phyloP scores from a whole-genome alignment of 2,329 filamentous ascomycete species.

The Daldinia sp. region DNA sequence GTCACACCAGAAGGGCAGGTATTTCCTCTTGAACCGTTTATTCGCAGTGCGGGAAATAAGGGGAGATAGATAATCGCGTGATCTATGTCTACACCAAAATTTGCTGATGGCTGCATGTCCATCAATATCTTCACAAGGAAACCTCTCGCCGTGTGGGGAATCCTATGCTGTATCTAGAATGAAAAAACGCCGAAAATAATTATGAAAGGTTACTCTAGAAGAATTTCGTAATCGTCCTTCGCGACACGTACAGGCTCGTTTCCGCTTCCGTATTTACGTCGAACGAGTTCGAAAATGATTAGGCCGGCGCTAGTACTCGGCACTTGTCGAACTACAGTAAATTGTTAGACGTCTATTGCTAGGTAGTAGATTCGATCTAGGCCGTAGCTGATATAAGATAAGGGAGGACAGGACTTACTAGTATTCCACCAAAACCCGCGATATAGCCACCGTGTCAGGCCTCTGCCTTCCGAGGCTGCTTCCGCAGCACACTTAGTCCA shows the following conservation, averaged over 20 bases:
- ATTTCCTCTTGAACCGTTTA: constrained; percentile 64
- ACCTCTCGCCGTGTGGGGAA: constrained; percentile 20
- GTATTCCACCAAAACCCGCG: constrained; percentile 77
- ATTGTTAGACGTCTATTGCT: not conserved
- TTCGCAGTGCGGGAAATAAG: constrained; percentile 52
- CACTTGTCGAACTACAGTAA: constrained; percentile 65
- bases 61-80: constrained; percentile 28
- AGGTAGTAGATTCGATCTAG: not conserved
- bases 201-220: constrained; percentile 55
- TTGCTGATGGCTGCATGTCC: not conserved
- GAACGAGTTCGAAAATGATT: constrained; percentile 80
- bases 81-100: constrained; percentile 16
- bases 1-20: constrained; percentile 61
- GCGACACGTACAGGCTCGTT: constrained; percentile 70
- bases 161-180: constrained; percentile 9
- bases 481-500: constrained; percentile 66
- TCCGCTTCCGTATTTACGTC: constrained; percentile 73
- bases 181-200: not conserved
- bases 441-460: constrained; percentile 71
- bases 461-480: constrained; percentile 63
- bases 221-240: constrained; percentile 75
- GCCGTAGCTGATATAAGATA: not conserved
- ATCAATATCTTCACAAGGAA: constrained; percentile 2
- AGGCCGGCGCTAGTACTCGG: constrained; percentile 79
- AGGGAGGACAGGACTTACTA: constrained; percentile 38